Conservation (phyloP, 805 yeast genomes). For the Kuraishia floccosa region DNA sequence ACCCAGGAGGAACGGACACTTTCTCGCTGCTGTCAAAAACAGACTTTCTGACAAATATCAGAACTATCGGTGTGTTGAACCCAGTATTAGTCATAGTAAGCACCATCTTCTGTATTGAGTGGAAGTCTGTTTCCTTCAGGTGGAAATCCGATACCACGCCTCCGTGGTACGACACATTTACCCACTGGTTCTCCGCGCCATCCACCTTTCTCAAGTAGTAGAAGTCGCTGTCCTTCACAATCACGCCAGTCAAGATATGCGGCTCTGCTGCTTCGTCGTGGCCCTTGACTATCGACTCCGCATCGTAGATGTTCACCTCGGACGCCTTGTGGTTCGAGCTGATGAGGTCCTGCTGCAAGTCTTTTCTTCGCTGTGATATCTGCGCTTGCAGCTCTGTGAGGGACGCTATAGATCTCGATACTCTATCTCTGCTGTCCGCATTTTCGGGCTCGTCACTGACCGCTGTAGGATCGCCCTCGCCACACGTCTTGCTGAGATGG, state of each 20-base stretch:
- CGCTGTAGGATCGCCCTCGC: constrained; percentile 3
- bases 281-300: constrained; percentile 13
- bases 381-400: constrained; percentile 8
- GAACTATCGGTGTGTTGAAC: constrained; percentile 18
- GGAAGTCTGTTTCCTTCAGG: constrained; percentile 10
- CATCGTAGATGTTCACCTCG: constrained; percentile 13
- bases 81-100: constrained; percentile 9
- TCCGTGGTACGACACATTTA: constrained; percentile 14
- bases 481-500: constrained; percentile 8
- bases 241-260: constrained; percentile 24
- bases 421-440: neutral
- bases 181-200: constrained; percentile 16
- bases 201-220: constrained; percentile 13
- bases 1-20: too few species aligned
- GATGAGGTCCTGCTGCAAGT: constrained; percentile 6
- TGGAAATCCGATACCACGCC: constrained; percentile 14
- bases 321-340: constrained; percentile 6
- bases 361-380: constrained; percentile 4
- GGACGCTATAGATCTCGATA: constrained; percentile 10
- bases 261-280: constrained; percentile 18
- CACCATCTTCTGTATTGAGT: constrained; percentile 11
- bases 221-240: constrained; percentile 19
- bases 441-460: constrained; percentile 1
- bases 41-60: constrained; percentile 20
- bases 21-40: too few species aligned